Base-by-base conservation (phyloP, 371 early-diverging fungal species). In the Nosema muscidifuracis region DNA sequence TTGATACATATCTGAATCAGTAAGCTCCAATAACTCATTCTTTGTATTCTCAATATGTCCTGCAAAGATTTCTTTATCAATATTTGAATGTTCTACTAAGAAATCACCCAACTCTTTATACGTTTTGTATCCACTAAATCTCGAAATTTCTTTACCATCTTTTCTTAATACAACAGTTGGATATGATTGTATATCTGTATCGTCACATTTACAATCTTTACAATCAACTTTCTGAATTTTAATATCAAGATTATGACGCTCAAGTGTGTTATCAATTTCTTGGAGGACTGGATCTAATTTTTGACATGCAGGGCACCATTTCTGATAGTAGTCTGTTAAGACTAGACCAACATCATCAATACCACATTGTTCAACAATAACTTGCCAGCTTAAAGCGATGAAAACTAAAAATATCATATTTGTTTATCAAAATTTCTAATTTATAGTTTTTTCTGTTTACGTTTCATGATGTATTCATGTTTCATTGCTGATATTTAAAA, bases 91-190 rank as follows among this genome's bases (percentile, higher is more conserved):
- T 4, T 16, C 24, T 6, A 63, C 9, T 40, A 79, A 51, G 57
- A 82, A 80, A 13, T 75, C 67, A 0, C 53, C 62, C 13, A 82
- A 15, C 28, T 55, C 53, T 10, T 75, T 38, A 55, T 62, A 75
- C 7, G 68, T 50, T 12, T 69, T 62, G 15, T 63, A 72, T 30
- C 82, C 82, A 50, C 28, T 43, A 13, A 67, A 42, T 34, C 63
- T 63, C 1, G 26, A 76, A 7, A 73, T 40, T 58, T 70, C 71
- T 53, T 73, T 67, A 4, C 73, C 71, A 47, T 80, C 71, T 12
- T 79, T 71, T 4, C 53, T 63, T 30, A 84, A 10, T 30, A 76
- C 70, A 12, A 83, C 38, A 3, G 83, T 83, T 2, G 85, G 85
- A 24, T 80, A 78, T 6, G 66, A 36, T 7, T 68, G 73, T 26